Evolutionary conservation across 2,329 filamentous ascomycete species (phyloP).

Genomic region (Colletotrichum scovillei): DNA sequence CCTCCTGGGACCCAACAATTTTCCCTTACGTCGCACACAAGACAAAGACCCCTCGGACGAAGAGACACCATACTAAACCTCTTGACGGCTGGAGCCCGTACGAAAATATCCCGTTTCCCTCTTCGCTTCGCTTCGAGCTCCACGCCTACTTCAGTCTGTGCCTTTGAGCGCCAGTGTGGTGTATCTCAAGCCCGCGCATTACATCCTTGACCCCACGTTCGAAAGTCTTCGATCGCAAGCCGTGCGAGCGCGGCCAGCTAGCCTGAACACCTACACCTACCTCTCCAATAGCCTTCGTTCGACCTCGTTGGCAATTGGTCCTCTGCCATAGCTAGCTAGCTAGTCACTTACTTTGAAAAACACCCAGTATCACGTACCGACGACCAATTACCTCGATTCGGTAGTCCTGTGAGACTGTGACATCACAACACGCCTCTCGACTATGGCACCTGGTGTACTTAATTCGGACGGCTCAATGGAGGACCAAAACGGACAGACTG

Average conservation of each 20-base stretch:
- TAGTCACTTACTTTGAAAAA: background rate
- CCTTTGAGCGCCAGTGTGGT: conserved; percentile 20
- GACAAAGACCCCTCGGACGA: conserved; percentile 14
- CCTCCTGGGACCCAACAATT: conserved; percentile 13
- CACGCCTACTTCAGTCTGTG: conserved; percentile 21
- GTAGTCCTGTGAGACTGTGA: conserved; percentile 20
- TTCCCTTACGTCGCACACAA: conserved; percentile 18
- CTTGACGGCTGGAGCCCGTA: conserved; percentile 32
- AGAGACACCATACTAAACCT: conserved; percentile 20
- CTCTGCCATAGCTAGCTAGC: conserved; percentile 29
- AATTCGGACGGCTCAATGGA: conserved; percentile 46
- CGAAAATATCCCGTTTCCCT: conserved; percentile 1
- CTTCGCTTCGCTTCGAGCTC: conserved; percentile 30
- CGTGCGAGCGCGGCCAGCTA: conserved; percentile 19
- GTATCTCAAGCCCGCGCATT: conserved; percentile 25
- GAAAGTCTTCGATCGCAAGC: conserved; percentile 12
- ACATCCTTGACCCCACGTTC: conserved; percentile 22
- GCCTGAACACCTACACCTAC: background rate
- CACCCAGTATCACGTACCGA: background rate
- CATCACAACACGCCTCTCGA: conserved; percentile 21
- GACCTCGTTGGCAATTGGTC: background rate
- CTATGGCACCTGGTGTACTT: conserved; percentile 51
- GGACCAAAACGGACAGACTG: conserved; percentile 41
- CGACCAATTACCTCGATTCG: conserved; percentile 12
- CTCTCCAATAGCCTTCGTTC: background rate